Evolutionary conservation across 352 stramenopile genomes (phyloP), one percentile per base, ranked within the genome.

Genomic region (Phytophthora tubulina): DNA sequence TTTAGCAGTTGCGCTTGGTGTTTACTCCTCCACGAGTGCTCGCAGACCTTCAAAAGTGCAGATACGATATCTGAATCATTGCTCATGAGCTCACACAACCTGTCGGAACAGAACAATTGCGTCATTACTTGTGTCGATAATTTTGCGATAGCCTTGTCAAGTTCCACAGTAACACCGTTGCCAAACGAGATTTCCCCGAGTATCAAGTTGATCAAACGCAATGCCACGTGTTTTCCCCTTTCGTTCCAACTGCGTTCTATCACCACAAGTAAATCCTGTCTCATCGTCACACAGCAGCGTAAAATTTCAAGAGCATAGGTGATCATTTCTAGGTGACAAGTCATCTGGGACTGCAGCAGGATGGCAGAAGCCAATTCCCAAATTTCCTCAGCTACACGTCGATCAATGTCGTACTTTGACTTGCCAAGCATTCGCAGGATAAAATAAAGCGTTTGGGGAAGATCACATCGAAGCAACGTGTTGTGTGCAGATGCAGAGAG

Each of bases 351-450:
- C 39, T 66, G 38, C 21, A 74, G 21, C 7, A 70, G 36, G 2
- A 57, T 6, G 8, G 21, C 17, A 6, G 36, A n/a, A 30, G 30
- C 15, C 6, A 70, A 17, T n/a, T 66, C 39, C 67, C 67, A 74
- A 35, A 42, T 44, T 15, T 62, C 60, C 10, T 65, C 30, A 11
- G 45, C 9, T 0, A 72, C 14, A 46, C 2, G 38, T 6, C 10
- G 17, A 44, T 31, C 14, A 48, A 14, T 27, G 35, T 15, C 17
- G 27, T 5, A 11, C 5, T 31, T 9, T n/a, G 52, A 15, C 11
- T 27, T 51, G n/a, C 44, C 31, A 27, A 66, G 2, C 30, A 74
- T 57, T 11, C 67, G 60, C 27, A 54, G 10, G 17, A 66, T 38
- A 7, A 30, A 60, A 36, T 56, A 62, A 30, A 66, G 6, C 7